Evolutionary conservation across 345 rosid genomes (phyloP), one percentile per base, ranked within the genome.

Genomic region (Theobroma cacao): DNA sequence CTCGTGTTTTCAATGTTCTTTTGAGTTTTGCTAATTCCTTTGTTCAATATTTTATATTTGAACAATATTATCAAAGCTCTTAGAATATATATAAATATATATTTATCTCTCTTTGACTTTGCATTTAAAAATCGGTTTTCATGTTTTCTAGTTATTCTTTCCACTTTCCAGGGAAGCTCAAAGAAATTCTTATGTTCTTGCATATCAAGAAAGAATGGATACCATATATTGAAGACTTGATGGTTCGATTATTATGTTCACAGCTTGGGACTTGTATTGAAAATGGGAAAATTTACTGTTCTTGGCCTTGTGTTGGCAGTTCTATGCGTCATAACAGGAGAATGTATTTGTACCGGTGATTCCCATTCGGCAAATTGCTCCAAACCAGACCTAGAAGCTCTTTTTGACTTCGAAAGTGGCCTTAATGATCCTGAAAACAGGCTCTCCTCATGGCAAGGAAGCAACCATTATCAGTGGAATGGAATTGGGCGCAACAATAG

Each of bases 381-480:
- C 6, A 52, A 55, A 22, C 75, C 64, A 45, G 86, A 88, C 28
- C 48, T 77, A 5, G 75, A 67, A 78, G 83, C 81, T 58, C 85
- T 87, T 8, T 43, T 41, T 5, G 82, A 77, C 48, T 79, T 87
- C 82, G 85, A 85, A 72, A 36, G 61, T 50, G 84, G 79, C 69
- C 85, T 87, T 2, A 24, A 70, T 10, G 88, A 85, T 77, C 84
- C 86, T 20, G 40, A 62, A 36, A 75, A 72, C 43, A 69, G 79
- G 47, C 74, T 84, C 7, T 71, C 82, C 1, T 80, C 90, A 22
- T 85, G 88, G 86, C 17, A 58, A 65, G 89, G 86, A 67, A 79
- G 56, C 52, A 52, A 74, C 71, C 84, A 87, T 55, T 88, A 88
- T 75, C 75, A 75, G 6, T 87, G 91, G 91, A 52, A 14, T 38